phyloP scores from a whole-genome alignment of 2,329 filamentous ascomycete genomes.

The Cordyceps tenuipes region DNA sequence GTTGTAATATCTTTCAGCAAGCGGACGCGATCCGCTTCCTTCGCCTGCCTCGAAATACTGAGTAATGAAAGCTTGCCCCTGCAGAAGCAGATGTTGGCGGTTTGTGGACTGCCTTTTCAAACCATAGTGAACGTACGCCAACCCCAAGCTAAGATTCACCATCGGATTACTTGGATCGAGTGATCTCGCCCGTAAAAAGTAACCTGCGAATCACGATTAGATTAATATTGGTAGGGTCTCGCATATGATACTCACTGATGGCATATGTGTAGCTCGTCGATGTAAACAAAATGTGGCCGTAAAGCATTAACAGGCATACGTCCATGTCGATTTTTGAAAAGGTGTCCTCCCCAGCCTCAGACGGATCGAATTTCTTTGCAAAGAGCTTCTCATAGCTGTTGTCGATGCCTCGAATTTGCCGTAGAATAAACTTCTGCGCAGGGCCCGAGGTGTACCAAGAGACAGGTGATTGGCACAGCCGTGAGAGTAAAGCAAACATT shows the following conservation, averaged over 20 bases:
- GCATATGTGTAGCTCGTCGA: constrained; percentile 78
- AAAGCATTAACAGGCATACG: constrained; percentile 74
- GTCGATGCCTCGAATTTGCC: constrained; percentile 90
- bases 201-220: constrained; percentile 39
- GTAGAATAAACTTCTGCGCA: constrained; percentile 82
- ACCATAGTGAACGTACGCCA: constrained; percentile 80
- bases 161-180: constrained; percentile 69
- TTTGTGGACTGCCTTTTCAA: constrained; percentile 88
- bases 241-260: constrained; percentile 47
- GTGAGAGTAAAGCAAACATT: constrained; percentile 70
- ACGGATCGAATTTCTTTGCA: constrained; percentile 19
- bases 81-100: constrained; percentile 75
- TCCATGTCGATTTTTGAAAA: constrained; percentile 45
- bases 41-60: constrained; percentile 21
- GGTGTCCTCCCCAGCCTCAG: neutral
- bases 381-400: constrained; percentile 24
- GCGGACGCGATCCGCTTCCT: constrained; percentile 9
- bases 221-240: neutral
- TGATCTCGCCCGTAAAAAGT: constrained; percentile 71
- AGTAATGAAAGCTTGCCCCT: constrained; percentile 72
- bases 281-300: constrained; percentile 81
- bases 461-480: constrained; percentile 63
- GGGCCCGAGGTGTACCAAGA: constrained; percentile 73
- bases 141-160: constrained; percentile 71
- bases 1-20: constrained; percentile 31